phyloP scores from a whole-genome alignment of 2,329 filamentous ascomycete genomes.

The Magnaporthiopsis poae region DNA sequence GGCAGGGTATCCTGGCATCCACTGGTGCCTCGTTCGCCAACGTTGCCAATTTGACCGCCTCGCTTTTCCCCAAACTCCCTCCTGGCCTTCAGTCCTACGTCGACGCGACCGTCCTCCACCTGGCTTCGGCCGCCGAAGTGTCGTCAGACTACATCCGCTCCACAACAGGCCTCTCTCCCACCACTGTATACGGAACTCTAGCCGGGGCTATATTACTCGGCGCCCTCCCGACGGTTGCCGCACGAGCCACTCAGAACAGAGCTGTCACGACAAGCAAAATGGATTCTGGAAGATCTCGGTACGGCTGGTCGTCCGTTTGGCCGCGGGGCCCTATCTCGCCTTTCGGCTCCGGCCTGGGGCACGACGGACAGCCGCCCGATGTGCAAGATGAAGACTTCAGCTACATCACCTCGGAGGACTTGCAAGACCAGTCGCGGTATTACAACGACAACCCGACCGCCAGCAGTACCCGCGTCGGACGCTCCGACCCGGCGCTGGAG shows the following conservation, averaged over 20 bases:
- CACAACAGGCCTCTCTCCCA: conserved; percentile 37
- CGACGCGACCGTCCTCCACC: conserved; percentile 39
- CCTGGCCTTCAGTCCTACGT: conserved; percentile 46
- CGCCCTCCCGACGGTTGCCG: conserved; percentile 29
- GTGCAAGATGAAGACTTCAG: conserved; percentile 70
- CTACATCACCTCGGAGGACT: conserved; percentile 72
- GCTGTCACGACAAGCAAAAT: neutral
- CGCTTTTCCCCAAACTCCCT: conserved; percentile 29
- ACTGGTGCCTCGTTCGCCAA: conserved; percentile 44
- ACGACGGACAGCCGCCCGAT: conserved; percentile 39
- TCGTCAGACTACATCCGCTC: conserved; percentile 42
- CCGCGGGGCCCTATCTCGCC: conserved; percentile 31
- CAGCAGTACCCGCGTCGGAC: conserved; percentile 11
- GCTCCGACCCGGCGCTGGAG: conserved; percentile 18
- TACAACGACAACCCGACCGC: conserved; percentile 27
- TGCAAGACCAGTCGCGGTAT: conserved; percentile 37
- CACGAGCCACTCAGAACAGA: conserved; percentile 9
- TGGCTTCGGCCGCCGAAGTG: conserved; percentile 39
- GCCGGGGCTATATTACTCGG: conserved; percentile 38
- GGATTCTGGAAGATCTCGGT: conserved; percentile 26
- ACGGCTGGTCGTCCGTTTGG: conserved; percentile 34
- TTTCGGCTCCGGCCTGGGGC: conserved; percentile 35
- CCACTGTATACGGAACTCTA: conserved; percentile 40
- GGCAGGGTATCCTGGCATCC: conserved; percentile 48
- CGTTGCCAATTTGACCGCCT: conserved; percentile 44